A percentile compares a stretch with the other conserved stretches of the same genome.
These are phyloP conservation scores for Caulochytrium protostelioides DNA, from an alignment of 371 early-diverging fungal genomes.

Conservation along the genomic window DNA sequence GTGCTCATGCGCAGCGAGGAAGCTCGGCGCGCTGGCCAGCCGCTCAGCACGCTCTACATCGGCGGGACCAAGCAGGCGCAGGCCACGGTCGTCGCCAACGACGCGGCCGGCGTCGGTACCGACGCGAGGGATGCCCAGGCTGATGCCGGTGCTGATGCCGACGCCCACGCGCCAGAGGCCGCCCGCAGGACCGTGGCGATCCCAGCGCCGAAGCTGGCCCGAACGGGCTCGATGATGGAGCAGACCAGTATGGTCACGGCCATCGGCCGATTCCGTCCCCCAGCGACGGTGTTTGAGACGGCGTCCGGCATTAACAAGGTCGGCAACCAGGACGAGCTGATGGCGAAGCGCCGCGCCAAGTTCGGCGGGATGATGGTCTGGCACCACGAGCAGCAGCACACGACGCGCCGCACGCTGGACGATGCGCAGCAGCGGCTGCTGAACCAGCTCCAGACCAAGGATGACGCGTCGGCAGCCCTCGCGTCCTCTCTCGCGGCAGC, in stretches of 20 bases:
- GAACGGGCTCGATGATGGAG: too few species aligned
- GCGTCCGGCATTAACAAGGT: slow-evolving; percentile 52
- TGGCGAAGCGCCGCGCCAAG: slow-evolving; percentile 50
- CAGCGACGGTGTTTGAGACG: slow-evolving; percentile 86
- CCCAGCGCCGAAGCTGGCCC: too few species aligned
- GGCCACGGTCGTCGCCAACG: background rate
- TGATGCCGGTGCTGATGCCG: too few species aligned
- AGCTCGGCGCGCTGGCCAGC: too few species aligned
- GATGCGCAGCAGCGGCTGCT: too few species aligned
- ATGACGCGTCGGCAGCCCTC: too few species aligned
- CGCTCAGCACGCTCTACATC: background rate
- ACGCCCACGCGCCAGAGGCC: too few species aligned
- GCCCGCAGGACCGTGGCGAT: too few species aligned
- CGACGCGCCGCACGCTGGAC: background rate
- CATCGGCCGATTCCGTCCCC: slow-evolving; percentile 57
- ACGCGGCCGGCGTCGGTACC: too few species aligned
- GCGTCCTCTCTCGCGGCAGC: too few species aligned
- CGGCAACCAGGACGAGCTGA: slow-evolving; percentile 43
- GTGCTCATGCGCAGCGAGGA: slow-evolving; percentile 34
- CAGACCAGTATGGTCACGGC: slow-evolving; percentile 45
- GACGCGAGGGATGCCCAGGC: too few species aligned
- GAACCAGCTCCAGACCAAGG: too few species aligned
- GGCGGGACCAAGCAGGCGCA: background rate
- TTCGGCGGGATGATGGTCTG: slow-evolving; percentile 33
- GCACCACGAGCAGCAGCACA: background rate